These are phyloP conservation scores for Volvariella volvacea DNA, from an alignment of 1,284 basidiomycete species.

Conservation along the genomic window DNA sequence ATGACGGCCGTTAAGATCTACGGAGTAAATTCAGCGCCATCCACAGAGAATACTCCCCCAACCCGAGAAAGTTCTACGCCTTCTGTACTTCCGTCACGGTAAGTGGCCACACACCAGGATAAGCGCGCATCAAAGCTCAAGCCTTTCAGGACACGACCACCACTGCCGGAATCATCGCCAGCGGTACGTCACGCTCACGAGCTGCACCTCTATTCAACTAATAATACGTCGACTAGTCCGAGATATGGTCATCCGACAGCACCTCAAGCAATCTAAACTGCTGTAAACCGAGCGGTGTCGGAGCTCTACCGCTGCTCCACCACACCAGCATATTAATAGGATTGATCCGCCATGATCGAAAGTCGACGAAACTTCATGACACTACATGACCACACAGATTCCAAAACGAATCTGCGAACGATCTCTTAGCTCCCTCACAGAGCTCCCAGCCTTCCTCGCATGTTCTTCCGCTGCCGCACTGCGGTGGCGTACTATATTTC, in stretches of 20 bases:
- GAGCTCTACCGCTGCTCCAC: too few relatives aligned
- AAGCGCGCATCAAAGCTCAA: constrained; percentile 26
- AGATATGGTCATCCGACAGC: constrained; percentile 65
- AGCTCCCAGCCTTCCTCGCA: too few relatives aligned
- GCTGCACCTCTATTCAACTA: not conserved
- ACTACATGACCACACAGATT: too few relatives aligned
- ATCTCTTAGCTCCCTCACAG: too few relatives aligned
- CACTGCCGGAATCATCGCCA: constrained; percentile 71
- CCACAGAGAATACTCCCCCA: constrained; percentile 69
- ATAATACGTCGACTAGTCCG: constrained; percentile 34
- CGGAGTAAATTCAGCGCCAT: constrained; percentile 72
- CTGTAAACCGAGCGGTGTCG: constrained; percentile 26
- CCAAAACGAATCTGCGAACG: too few relatives aligned
- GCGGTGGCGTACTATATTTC: too few relatives aligned
- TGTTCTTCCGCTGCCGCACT: too few relatives aligned
- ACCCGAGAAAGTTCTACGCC: constrained; percentile 71
- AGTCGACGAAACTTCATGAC: too few relatives aligned
- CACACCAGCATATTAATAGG: too few relatives aligned
- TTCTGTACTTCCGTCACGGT: constrained; percentile 71
- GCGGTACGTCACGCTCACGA: constrained; percentile 42
- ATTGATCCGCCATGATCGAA: too few relatives aligned
- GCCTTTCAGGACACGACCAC: constrained; percentile 51
- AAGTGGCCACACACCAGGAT: constrained; percentile 1
- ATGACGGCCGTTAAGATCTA: constrained; percentile 42
- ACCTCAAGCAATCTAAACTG: constrained; percentile 57